Conservation (phyloP, 805 yeast genomes). For the Schizosaccharomyces cryophilus region DNA sequence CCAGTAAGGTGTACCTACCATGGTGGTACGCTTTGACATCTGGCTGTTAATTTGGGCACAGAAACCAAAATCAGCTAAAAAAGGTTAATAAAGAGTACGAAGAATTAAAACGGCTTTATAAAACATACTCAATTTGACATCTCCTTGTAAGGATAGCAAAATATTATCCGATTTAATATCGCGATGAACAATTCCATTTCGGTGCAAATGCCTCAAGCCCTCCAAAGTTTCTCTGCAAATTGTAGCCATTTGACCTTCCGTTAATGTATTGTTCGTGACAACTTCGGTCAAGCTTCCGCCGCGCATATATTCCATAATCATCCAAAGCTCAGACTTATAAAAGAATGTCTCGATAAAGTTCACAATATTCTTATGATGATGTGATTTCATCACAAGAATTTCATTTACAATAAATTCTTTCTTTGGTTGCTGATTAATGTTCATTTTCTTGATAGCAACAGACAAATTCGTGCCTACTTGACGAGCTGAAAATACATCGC, state of each 20-base stretch:
- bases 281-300: conserved; percentile 94
- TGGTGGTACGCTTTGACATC: conserved; percentile 73
- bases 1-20: conserved; percentile 99
- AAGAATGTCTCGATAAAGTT: conserved; percentile 74
- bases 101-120: neutral
- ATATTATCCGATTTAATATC: conserved; percentile 92
- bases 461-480: conserved; percentile 19
- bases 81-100: neutral
- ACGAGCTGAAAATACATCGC: conserved; percentile 82
- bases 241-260: conserved; percentile 86
- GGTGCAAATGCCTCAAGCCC: conserved; percentile 71
- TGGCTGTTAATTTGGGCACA: conserved; percentile 79
- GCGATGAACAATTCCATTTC: conserved; percentile 80
- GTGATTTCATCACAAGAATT: conserved; percentile 82
- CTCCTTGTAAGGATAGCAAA: conserved; percentile 56
- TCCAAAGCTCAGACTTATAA: conserved; percentile 58
- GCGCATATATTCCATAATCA: conserved; percentile 96
- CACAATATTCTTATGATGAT: conserved; percentile 75
- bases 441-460: conserved; percentile 95
- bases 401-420: conserved; percentile 88
- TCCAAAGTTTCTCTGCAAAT: conserved; percentile 74
- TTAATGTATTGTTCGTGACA: conserved; percentile 68
- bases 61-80: conserved; percentile 60
- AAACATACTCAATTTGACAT: conserved; percentile 42
- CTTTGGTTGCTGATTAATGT: conserved; percentile 78